These are phyloP conservation scores for Lagenidium sp. DNA, from an alignment of 352 stramenopile genomes.

Conservation along the genomic window DNA sequence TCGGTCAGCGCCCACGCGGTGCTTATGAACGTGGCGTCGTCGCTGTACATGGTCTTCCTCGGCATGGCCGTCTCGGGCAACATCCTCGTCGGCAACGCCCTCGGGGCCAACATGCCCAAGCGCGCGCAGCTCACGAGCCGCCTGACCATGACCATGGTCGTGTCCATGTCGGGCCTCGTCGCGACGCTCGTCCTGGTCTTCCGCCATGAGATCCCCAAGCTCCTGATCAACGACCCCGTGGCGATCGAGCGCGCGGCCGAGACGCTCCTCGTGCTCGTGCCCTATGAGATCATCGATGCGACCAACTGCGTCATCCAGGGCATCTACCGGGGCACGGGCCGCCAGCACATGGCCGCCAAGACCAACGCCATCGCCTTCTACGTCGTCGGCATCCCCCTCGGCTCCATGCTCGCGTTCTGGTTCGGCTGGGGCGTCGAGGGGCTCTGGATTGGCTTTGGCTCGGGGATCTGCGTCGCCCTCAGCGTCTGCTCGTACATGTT, in stretches of 20 bases:
- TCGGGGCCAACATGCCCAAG: constrained; percentile 67
- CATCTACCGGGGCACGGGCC: constrained; percentile 65
- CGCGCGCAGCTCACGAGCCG: constrained; percentile 46
- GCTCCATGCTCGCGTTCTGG: constrained; percentile 46
- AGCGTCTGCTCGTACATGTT: constrained; percentile 31
- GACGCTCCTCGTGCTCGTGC: constrained; percentile 53
- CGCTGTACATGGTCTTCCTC: constrained; percentile 67
- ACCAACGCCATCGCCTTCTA: constrained; percentile 80
- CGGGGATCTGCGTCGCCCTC: constrained; percentile 30
- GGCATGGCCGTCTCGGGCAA: constrained; percentile 59
- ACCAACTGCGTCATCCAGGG: constrained; percentile 67
- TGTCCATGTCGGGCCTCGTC: constrained; percentile 29
- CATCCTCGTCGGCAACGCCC: constrained; percentile 68
- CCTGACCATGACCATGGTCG: constrained; percentile 33
- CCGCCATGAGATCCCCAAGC: constrained; percentile 31
- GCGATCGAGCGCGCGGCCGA: constrained; percentile 32
- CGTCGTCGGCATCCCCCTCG: constrained; percentile 61
- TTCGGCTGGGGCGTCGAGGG: constrained; percentile 43
- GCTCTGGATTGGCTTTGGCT: constrained; percentile 73
- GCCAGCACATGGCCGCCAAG: constrained; percentile 57
- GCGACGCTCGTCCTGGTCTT: constrained; percentile 25
- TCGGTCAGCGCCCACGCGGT: constrained; percentile 67
- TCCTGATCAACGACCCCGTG: constrained; percentile 44
- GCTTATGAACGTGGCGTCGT: constrained; percentile 54
- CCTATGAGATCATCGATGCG: constrained; percentile 71